A percentile compares a stretch with the other conserved stretches of the same genome.
phyloP scores from a whole-genome alignment of 2,329 filamentous ascomycete species.

The Beauveria brongniartii region DNA sequence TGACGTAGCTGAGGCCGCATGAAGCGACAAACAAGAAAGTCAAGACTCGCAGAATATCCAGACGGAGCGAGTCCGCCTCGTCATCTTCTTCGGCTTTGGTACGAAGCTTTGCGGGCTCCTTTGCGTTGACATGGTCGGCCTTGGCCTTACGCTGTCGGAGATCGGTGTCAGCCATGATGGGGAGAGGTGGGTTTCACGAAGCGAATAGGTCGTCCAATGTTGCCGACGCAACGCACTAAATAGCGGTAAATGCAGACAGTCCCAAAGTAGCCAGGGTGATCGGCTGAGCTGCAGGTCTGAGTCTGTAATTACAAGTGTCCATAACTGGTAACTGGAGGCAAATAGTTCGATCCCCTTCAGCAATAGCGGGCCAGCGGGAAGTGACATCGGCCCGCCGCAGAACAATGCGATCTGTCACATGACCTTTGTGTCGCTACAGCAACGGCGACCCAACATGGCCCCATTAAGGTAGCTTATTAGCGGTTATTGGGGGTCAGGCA shows the following conservation, averaged over 20 bases:
- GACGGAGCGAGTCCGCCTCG: constrained; percentile 44
- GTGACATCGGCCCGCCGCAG: constrained; percentile 1
- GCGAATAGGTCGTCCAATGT: background rate
- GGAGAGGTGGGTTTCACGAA: background rate
- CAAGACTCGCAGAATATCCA: constrained; percentile 64
- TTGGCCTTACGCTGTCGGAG: constrained; percentile 38
- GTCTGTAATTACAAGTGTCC: background rate
- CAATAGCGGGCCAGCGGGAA: constrained; percentile 4
- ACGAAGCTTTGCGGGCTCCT: background rate
- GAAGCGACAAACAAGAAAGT: constrained; percentile 59
- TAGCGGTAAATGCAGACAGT: background rate
- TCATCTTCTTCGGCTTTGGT: constrained; percentile 39
- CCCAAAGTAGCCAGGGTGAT: background rate
- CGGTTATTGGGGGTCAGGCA: background rate
- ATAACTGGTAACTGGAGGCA: background rate
- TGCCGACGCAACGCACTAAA: background rate
- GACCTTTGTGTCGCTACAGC: constrained; percentile 10
- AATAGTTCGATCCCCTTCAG: background rate
- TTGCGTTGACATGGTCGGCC: constrained; percentile 14
- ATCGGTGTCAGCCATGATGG: constrained; percentile 29
- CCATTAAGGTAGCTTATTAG: background rate
- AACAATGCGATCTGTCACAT: constrained; percentile 6
- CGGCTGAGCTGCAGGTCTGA: constrained; percentile 4
- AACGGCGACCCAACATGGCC: constrained; percentile 9
- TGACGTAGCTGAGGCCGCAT: constrained; percentile 65